Evolutionary conservation across 208 protist species (phyloP).

Genomic region (Trypanosoma conorhini): DNA sequence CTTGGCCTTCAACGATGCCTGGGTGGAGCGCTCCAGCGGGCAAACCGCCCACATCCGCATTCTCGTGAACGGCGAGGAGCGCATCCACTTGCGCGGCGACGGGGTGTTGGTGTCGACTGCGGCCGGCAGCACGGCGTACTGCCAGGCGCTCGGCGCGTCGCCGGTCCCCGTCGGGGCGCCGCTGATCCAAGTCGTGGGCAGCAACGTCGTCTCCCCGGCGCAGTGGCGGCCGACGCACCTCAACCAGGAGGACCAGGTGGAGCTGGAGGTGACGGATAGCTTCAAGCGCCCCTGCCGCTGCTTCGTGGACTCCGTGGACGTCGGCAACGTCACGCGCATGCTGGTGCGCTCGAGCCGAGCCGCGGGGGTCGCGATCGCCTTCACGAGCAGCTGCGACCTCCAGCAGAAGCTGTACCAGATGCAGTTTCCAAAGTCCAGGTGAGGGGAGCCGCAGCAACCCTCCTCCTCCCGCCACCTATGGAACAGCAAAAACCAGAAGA

Average conservation of each 20-base stretch:
- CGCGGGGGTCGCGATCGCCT: conserved; percentile 79
- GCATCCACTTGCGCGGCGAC: conserved; percentile 77
- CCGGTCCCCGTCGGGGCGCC: conserved; percentile 85
- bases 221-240: conserved; percentile 89
- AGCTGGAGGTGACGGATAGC: conserved; percentile 87
- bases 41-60: conserved; percentile 91
- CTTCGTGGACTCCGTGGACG: conserved; percentile 88
- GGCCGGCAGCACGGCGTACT: conserved; percentile 90
- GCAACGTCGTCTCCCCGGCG: conserved; percentile 87
- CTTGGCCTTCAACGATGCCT: conserved; percentile 92
- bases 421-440: conserved; percentile 69
- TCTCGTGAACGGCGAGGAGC: conserved; percentile 86
- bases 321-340: conserved; percentile 83
- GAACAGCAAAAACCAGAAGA: neutral
- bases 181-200: conserved; percentile 89
- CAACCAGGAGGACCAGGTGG: conserved; percentile 87
- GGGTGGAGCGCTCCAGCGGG: conserved; percentile 88
- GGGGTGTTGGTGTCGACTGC: conserved; percentile 89
- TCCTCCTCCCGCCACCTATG: neutral
- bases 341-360: conserved; percentile 84
- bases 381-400: conserved; percentile 86
- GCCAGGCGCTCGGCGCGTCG: conserved; percentile 82
- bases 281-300: conserved; percentile 83
- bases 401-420: conserved; percentile 90
- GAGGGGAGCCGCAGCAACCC: neutral